Evolutionary conservation across 2,329 filamentous ascomycete genomes (phyloP).

Genomic region (Fusarium euwallaceae): DNA sequence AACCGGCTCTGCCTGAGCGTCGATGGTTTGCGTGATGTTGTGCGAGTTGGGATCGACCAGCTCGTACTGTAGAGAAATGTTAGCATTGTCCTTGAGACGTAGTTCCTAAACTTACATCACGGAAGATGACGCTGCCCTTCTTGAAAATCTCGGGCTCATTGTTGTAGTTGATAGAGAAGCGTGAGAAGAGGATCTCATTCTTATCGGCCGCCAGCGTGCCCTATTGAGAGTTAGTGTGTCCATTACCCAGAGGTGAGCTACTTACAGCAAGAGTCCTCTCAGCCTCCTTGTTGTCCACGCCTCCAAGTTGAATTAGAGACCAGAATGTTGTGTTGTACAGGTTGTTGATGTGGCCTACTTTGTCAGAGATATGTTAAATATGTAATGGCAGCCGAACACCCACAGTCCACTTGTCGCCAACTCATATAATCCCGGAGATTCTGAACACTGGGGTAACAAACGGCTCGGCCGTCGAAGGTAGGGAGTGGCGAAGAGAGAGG

Average conservation of each 20-base stretch:
- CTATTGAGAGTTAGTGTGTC: constrained; percentile 57
- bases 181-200: constrained; percentile 93
- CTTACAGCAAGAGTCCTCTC: constrained; percentile 82
- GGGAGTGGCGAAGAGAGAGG: constrained; percentile 81
- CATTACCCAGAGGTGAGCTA: not conserved
- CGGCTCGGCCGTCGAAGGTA: constrained; percentile 92
- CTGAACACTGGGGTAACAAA: constrained; percentile 85
- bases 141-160: constrained; percentile 93
- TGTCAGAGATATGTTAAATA: constrained; percentile 22
- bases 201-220: constrained; percentile 90
- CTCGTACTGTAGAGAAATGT: constrained; percentile 69
- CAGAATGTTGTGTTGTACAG: constrained; percentile 98
- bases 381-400: constrained; percentile 45
- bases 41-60: constrained; percentile 71
- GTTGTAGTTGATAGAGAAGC: constrained; percentile 96
- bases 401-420: constrained; percentile 97
- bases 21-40: constrained; percentile 60
- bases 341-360: constrained; percentile 92
- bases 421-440: constrained; percentile 95
- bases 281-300: constrained; percentile 81
- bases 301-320: constrained; percentile 84
- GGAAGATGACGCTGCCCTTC: constrained; percentile 92
- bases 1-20: constrained; percentile 64
- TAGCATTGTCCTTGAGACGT: constrained; percentile 24
- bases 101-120: constrained; percentile 70